A percentile compares a stretch with the other conserved stretches of the same genome.
phyloP scores from a whole-genome alignment of 139 green algal species.

The Marvania coccoides region DNA sequence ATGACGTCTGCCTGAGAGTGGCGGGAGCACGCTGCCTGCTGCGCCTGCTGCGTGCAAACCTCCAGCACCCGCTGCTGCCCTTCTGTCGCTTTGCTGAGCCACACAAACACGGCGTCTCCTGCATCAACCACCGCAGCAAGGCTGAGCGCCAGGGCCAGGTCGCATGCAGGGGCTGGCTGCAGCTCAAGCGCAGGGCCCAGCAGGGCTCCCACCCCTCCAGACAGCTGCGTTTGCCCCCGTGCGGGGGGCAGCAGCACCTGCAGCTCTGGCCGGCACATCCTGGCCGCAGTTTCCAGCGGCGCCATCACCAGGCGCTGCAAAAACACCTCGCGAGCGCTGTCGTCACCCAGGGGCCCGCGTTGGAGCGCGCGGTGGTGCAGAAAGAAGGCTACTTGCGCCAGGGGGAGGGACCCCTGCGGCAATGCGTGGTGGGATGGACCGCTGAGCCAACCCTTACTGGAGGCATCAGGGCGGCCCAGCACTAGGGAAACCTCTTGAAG shows the following conservation, averaged over 20 bases:
- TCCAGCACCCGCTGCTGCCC: neutral
- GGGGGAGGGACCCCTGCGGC: neutral
- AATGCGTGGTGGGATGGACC: neutral
- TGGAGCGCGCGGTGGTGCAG: neutral
- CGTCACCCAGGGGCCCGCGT: neutral
- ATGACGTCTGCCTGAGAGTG: neutral
- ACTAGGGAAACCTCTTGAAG: neutral
- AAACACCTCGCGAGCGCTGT: neutral
- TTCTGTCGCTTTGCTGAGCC: neutral
- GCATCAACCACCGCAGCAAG: neutral
- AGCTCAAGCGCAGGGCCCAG: neutral
- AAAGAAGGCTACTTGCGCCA: neutral
- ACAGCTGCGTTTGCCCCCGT: too few species aligned
- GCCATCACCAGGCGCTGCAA: neutral
- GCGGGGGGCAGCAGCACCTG: neutral
- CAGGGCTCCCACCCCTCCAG: neutral
- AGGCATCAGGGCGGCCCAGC: neutral
- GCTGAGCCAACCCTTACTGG: neutral
- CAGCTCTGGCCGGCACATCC: neutral
- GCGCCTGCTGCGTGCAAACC: neutral
- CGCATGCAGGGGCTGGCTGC: neutral
- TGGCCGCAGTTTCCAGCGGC: neutral
- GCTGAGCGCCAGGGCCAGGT: neutral
- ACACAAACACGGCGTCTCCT: neutral
- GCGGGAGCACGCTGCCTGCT: neutral